phyloP scores from a whole-genome alignment of 805 yeast genomes.

The Candida andamanensis region DNA sequence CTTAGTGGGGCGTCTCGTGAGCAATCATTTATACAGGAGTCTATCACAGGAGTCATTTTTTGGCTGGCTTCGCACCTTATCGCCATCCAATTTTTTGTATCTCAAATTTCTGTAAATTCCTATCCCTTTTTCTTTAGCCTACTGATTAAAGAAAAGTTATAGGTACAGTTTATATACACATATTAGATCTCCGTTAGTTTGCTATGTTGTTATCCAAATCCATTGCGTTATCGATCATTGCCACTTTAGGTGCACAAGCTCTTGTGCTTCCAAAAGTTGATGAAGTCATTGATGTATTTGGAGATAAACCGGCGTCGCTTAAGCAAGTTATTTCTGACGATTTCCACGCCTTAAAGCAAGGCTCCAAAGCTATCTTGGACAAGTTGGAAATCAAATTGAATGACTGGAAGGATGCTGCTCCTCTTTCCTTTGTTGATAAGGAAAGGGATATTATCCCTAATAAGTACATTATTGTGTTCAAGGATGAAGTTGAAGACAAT shows the following conservation, averaged over 20 bases:
- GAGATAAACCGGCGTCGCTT: constrained; percentile 9
- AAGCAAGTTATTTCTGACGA: constrained; percentile 3
- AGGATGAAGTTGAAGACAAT: constrained; percentile 51
- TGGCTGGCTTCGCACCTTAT: too few relatives aligned
- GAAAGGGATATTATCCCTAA: constrained; percentile 55
- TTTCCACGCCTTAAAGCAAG: not conserved
- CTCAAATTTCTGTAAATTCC: too few relatives aligned
- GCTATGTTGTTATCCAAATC: constrained; percentile 37
- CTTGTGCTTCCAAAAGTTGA: constrained; percentile 58
- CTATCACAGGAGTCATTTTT: too few relatives aligned
- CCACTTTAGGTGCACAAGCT: constrained; percentile 36
- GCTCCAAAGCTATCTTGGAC: constrained; percentile 2
- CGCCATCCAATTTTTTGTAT: too few relatives aligned
- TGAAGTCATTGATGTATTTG: constrained; percentile 35
- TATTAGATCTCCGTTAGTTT: not conserved
- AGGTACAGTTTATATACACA: not conserved
- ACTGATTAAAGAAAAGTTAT: too few relatives aligned
- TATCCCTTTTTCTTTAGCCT: too few relatives aligned
- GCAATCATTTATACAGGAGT: too few relatives aligned
- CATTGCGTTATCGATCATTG: constrained; percentile 39
- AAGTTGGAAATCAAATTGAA: constrained; percentile 7
- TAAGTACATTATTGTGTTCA: constrained; percentile 83
- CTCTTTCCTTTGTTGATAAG: constrained; percentile 37
- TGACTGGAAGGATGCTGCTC: constrained; percentile 27
- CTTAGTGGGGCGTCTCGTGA: too few relatives aligned